Base-by-base conservation (phyloP, 257 asterid species). In the Asclepias syriaca region DNA sequence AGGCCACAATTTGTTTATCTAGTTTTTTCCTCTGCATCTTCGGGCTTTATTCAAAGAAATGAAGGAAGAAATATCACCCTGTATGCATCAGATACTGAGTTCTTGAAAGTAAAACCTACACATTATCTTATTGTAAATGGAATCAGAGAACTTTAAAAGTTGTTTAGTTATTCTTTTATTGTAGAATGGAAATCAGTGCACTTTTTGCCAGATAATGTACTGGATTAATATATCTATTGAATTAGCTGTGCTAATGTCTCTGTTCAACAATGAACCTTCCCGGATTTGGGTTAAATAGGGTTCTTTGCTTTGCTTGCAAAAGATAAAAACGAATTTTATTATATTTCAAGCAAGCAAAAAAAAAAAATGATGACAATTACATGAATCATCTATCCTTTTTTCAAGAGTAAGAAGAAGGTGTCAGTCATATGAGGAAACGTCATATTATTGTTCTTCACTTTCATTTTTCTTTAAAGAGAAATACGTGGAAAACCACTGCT, bases 1-100 rank as follows among this genome's bases (percentile, higher is more conserved):
- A 70, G 96, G 97, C 3, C 83, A 87, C 76, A 84, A 71, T 84
- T 91, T 89, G 19, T 94, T 88, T 76, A 58, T 86, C 67, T 89
- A 85, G 79, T 53, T 55, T 46, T 34, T 54, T 24, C 50, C 18
- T 3, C 68, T 61, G 29, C 50, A 64, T 2, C 16, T 32, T 32
- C 2, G 0, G 18, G 11, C 15, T 59, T 59, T 59, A 59, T 8
- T 43, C 2, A 4, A 15, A 3, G 43, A 27, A 24, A 24, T 12
- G 39, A 21, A n/a, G 29, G 61, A 56, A 8, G 61, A 56, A 8
- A 21, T 8, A 53, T n/a, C 61, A 21, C 9, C 61, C 7, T 55
- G 13, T 55, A n/a, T 43, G 48, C 13, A n/a, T 58, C 19, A 22
- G 8, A n/a, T 11, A 12, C 19, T 1, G 8, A 12, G 15, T 18